Evolutionary conservation across 2,329 filamentous ascomycete genomes (phyloP).

Genomic region (Epichloe amarillans): DNA sequence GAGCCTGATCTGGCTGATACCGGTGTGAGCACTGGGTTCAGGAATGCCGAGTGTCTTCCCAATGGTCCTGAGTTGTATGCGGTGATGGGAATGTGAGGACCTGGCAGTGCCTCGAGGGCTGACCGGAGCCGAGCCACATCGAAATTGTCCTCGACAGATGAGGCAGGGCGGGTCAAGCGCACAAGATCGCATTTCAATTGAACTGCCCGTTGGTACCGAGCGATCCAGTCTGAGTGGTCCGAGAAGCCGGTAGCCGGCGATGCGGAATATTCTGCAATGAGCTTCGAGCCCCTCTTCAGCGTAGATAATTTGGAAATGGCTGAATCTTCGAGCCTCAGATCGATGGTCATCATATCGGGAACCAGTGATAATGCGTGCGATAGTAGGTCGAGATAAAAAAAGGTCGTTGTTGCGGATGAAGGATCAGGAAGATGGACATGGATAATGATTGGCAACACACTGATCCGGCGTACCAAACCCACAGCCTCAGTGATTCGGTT

Average conservation of each 20-base stretch:
- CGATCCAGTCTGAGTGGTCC: slow-evolving; percentile 42
- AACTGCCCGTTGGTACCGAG: slow-evolving; percentile 44
- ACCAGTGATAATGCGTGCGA: slow-evolving; percentile 47
- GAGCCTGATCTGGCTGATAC: slow-evolving; percentile 34
- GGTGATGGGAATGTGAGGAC: slow-evolving; percentile 38
- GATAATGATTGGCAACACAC: slow-evolving; percentile 45
- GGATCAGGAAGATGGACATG: slow-evolving; percentile 28
- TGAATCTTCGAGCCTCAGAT: slow-evolving; percentile 41
- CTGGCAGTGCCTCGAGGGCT: slow-evolving; percentile 27
- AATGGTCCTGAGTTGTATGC: slow-evolving; percentile 51
- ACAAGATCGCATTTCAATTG: slow-evolving; percentile 47
- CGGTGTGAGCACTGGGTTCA: slow-evolving; percentile 50
- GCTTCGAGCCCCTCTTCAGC: slow-evolving; percentile 40
- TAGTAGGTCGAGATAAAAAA: slow-evolving; percentile 41
- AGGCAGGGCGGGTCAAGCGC: slow-evolving; percentile 44
- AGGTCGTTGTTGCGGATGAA: slow-evolving; percentile 11
- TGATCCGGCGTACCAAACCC: slow-evolving; percentile 47
- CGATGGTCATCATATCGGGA: slow-evolving; percentile 49
- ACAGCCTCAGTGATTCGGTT: slow-evolving; percentile 43
- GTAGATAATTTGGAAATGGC: slow-evolving; percentile 36
- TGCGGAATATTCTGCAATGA: slow-evolving; percentile 44
- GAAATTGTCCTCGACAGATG: slow-evolving; percentile 47
- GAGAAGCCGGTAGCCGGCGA: slow-evolving; percentile 30
- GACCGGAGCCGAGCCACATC: slow-evolving; percentile 42
- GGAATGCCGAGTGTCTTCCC: slow-evolving; percentile 51